Evolutionary conservation across 2,329 filamentous ascomycete species (phyloP).

Genomic region (Cordyceps cicadae): DNA sequence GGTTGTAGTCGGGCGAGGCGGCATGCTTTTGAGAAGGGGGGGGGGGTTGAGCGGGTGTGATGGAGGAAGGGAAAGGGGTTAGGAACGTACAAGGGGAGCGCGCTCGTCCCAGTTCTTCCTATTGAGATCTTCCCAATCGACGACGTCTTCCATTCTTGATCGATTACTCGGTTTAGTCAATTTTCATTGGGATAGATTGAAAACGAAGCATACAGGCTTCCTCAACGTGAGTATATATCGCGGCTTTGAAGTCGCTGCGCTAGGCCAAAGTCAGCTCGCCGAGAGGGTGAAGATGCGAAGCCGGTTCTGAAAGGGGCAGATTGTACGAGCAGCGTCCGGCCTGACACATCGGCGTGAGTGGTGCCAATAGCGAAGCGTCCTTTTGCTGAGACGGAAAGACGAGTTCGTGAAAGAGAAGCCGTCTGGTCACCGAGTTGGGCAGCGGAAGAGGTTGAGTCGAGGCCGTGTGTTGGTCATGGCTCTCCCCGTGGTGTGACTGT

Average conservation of each 20-base stretch:
- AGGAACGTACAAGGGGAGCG: conserved; percentile 11
- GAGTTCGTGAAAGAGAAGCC: too few species aligned
- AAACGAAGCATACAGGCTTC: background rate
- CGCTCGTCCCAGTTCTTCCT: conserved; percentile 13
- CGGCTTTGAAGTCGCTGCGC: background rate
- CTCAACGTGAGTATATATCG: background rate
- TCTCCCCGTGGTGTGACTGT: too few species aligned
- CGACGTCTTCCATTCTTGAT: background rate
- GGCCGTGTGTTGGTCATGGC: background rate
- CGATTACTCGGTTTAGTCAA: background rate
- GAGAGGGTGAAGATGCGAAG: background rate
- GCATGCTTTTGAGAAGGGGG: conserved; percentile 13
- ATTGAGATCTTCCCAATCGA: conserved; percentile 13
- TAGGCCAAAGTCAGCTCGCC: background rate
- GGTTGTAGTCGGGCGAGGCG: conserved; percentile 11
- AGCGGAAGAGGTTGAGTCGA: background rate
- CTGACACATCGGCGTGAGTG: background rate
- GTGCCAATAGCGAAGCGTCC: background rate
- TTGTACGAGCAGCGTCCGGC: background rate
- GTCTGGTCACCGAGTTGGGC: too few species aligned
- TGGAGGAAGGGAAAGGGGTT: background rate
- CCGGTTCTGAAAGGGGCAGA: background rate
- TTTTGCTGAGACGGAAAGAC: background rate
- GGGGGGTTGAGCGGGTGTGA: background rate
- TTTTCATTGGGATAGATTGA: too few species aligned